Evolutionary conservation across 352 stramenopile species (phyloP).

Genomic region (Pythium periplocum): DNA sequence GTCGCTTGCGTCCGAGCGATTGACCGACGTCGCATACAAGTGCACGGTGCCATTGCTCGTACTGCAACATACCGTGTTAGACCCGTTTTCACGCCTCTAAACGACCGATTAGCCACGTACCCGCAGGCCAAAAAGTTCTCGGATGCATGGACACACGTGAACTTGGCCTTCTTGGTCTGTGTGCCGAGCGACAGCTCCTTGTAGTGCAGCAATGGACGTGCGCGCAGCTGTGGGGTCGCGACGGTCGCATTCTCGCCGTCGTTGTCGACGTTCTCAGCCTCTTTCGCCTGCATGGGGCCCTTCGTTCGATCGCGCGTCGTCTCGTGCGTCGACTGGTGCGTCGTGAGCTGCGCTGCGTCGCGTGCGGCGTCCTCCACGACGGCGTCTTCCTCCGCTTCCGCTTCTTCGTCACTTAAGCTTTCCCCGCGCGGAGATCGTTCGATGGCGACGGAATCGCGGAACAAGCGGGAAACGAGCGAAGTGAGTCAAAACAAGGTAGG

Average conservation of each 20-base stretch:
- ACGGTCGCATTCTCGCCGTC: constrained; percentile 11
- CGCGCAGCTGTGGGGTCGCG: constrained; percentile 18
- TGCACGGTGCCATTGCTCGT: constrained; percentile 79
- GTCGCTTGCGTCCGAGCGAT: constrained; percentile 22
- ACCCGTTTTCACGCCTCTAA: constrained; percentile 3
- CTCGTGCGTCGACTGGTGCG: too few relatives aligned
- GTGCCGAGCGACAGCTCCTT: constrained; percentile 53
- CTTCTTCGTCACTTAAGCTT: too few relatives aligned
- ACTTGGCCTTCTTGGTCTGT: constrained; percentile 50
- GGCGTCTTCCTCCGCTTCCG: too few relatives aligned
- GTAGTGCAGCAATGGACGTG: constrained; percentile 63
- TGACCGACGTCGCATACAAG: constrained; percentile 65
- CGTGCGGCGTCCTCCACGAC: too few relatives aligned
- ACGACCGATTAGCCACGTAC: constrained; percentile 26
- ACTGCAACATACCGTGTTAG: constrained; percentile 18
- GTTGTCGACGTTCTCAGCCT: constrained; percentile 16
- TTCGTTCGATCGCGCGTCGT: too few relatives aligned
- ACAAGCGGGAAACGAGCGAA: too few relatives aligned
- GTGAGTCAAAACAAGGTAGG: too few relatives aligned
- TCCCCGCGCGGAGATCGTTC: too few relatives aligned
- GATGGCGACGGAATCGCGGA: too few relatives aligned
- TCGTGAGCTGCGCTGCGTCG: too few relatives aligned
- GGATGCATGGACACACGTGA: constrained; percentile 80
- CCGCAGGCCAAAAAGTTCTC: constrained; percentile 84
- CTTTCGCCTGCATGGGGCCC: constrained; percentile 3